Conservation (phyloP, 1,139 yeast genomes). For the Scheffersomyces titani region DNA sequence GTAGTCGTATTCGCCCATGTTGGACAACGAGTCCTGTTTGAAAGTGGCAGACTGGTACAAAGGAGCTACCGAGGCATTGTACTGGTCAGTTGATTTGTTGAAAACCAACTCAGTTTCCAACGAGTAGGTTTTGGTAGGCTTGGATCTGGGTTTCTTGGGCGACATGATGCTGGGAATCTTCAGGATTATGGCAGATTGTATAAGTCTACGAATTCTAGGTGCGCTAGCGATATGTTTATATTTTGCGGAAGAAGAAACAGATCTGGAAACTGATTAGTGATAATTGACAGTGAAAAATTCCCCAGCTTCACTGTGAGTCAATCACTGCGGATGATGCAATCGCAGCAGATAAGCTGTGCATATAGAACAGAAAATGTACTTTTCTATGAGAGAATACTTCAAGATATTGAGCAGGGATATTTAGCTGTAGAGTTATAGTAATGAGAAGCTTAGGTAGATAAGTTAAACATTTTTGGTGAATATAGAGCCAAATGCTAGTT, state of each 20-base stretch:
- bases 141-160: conserved; percentile 11
- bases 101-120: conserved; percentile 78
- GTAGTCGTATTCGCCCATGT: conserved; percentile 87
- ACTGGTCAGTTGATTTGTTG: conserved; percentile 66
- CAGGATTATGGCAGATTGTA: not conserved
- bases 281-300: not conserved
- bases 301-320: conserved; percentile 6
- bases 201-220: not conserved
- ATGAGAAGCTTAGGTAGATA: too few relatives aligned
- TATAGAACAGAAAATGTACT: not conserved
- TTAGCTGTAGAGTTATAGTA: not conserved
- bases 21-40: conserved; percentile 72
- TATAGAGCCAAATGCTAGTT: too few relatives aligned
- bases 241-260: not conserved
- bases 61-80: conserved; percentile 84
- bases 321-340: conserved; percentile 11
- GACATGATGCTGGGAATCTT: not conserved
- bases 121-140: conserved; percentile 37
- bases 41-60: conserved; percentile 92
- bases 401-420: not conserved
- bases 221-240: not conserved
- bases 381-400: too few relatives aligned
- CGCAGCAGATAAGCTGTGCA: not conserved
- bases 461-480: too few relatives aligned
- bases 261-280: not conserved